Conservation (phyloP, 768 basidiomycete species). For the Auriculariales sp. region DNA sequence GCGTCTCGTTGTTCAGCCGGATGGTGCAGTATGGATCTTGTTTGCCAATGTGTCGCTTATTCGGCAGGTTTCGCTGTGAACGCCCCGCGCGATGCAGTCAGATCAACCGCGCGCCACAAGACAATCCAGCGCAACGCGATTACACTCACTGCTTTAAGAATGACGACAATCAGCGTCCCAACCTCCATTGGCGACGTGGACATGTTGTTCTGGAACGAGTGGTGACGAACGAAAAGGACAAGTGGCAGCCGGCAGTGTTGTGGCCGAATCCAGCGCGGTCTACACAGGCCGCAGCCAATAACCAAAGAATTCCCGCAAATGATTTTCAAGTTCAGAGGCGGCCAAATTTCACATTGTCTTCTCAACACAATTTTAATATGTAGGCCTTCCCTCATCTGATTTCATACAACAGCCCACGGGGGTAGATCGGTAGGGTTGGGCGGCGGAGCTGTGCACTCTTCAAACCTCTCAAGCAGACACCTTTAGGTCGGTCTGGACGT, state of each 20-base stretch:
- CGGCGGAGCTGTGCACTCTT: too few species aligned
- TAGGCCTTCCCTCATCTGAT: too few species aligned
- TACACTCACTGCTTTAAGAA: conserved; percentile 77
- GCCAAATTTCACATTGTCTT: too few species aligned
- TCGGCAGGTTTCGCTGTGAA: conserved; percentile 69
- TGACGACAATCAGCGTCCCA: conserved; percentile 85
- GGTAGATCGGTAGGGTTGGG: too few species aligned
- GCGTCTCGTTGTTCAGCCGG: conserved; percentile 64
- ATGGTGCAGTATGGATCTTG: conserved; percentile 93
- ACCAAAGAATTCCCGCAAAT: neutral
- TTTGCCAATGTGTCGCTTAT: conserved; percentile 87
- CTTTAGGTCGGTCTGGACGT: conserved; percentile 20
- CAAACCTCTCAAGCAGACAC: neutral
- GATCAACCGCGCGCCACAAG: neutral
- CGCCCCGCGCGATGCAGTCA: neutral
- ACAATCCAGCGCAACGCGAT: conserved; percentile 3
- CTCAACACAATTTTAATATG: too few species aligned
- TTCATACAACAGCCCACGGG: too few species aligned
- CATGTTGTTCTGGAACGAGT: too few species aligned
- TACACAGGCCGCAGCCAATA: too few species aligned
- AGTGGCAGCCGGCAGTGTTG: too few species aligned
- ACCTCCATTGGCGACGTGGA: conserved; percentile 55
- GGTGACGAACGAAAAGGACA: too few species aligned
- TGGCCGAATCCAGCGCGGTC: too few species aligned
- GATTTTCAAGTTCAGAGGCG: neutral